phyloP scores from a whole-genome alignment of 2,329 filamentous ascomycete genomes.

The Fusarium aywerte region DNA sequence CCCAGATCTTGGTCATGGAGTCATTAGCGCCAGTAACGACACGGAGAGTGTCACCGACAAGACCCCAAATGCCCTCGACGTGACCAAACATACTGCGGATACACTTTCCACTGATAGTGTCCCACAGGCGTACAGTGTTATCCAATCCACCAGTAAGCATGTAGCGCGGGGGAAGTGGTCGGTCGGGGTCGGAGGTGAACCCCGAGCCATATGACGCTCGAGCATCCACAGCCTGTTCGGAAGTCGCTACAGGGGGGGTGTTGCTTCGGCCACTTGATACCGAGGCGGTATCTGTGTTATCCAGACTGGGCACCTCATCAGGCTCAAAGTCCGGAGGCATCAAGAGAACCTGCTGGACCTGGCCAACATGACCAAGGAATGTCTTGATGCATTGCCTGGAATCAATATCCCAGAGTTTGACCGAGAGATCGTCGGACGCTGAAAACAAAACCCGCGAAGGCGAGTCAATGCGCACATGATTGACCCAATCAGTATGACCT shows the following conservation, averaged over 20 bases:
- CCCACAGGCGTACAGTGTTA: slow-evolving; percentile 92
- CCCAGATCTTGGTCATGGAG: slow-evolving; percentile 94
- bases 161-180: slow-evolving; percentile 84
- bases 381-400: slow-evolving; percentile 78
- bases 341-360: slow-evolving; percentile 90
- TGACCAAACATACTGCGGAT: slow-evolving; percentile 96
- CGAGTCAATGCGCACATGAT: slow-evolving; percentile 89
- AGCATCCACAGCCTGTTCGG: slow-evolving; percentile 54
- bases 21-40: slow-evolving; percentile 93
- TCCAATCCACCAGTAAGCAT: slow-evolving; percentile 95
- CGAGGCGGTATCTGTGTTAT: slow-evolving; percentile 65
- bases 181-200: slow-evolving; percentile 69
- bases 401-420: slow-evolving; percentile 94
- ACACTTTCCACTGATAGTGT: slow-evolving; percentile 82
- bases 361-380: slow-evolving; percentile 91
- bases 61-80: slow-evolving; percentile 93
- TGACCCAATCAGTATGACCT: slow-evolving; percentile 95
- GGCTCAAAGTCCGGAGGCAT: slow-evolving; percentile 90
- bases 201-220: slow-evolving; percentile 68
- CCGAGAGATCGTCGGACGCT: slow-evolving; percentile 90
- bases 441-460: slow-evolving; percentile 88
- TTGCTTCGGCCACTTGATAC: slow-evolving; percentile 60
- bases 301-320: slow-evolving; percentile 68
- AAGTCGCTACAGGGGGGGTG: slow-evolving; percentile 50
- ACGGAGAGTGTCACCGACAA: slow-evolving; percentile 87